A percentile compares a stretch with the other conserved stretches of the same genome.
These are phyloP conservation scores for Diplodia sapinea DNA, from an alignment of 2,329 filamentous ascomycete genomes.

Conservation along the genomic window DNA sequence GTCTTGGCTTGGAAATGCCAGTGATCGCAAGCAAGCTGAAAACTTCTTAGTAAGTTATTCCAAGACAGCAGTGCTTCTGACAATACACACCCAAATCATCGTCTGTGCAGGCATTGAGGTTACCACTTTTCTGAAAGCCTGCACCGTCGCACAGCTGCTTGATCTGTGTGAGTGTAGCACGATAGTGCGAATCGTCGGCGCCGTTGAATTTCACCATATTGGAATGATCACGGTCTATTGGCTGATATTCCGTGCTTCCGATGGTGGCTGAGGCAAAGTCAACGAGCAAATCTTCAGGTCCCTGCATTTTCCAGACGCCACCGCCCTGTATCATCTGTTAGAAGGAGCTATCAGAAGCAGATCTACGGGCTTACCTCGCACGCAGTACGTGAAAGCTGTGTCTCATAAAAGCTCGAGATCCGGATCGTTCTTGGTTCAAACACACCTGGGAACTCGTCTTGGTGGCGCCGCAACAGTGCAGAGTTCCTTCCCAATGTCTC, in stretches of 20 bases:
- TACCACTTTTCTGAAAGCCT: background rate
- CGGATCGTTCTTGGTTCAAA: background rate
- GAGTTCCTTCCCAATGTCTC: background rate
- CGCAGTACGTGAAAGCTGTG: background rate
- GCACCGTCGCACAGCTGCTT: background rate
- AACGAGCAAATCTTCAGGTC: background rate
- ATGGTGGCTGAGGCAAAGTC: background rate
- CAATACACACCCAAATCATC: background rate
- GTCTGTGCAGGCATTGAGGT: background rate
- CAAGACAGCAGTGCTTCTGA: background rate
- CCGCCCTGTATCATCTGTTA: background rate
- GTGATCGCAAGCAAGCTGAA: background rate
- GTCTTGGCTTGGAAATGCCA: background rate
- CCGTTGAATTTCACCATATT: background rate
- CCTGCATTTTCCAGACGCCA: background rate
- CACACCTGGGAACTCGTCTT: background rate
- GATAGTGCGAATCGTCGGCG: background rate
- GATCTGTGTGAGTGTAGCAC: background rate
- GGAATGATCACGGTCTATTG: background rate
- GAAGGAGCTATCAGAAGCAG: no score
- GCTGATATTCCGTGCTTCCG: background rate
- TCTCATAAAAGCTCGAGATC: background rate
- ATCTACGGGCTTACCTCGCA: background rate
- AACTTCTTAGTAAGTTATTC: fast-evolving
- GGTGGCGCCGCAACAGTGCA: background rate